A percentile compares a stretch with the other conserved stretches of the same genome.
phyloP scores from a whole-genome alignment of 306 rosid genomes.

The Herpetospermum pedunculosum region DNA sequence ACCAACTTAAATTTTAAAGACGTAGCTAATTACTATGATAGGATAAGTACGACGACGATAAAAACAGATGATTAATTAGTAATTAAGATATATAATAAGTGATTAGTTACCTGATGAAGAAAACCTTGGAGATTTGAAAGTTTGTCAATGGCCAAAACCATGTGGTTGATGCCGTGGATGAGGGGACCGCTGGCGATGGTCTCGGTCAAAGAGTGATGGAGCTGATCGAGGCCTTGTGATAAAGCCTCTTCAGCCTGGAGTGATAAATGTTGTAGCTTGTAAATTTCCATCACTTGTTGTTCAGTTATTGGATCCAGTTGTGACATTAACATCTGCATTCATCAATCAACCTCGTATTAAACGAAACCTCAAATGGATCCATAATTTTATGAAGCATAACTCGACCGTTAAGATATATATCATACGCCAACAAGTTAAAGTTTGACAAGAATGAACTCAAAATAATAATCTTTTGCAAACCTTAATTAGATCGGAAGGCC shows the following conservation, averaged over 20 bases:
- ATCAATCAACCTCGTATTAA: not conserved
- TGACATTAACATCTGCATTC: constrained; percentile 49
- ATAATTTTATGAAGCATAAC: too few species aligned
- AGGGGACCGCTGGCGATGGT: constrained; percentile 45
- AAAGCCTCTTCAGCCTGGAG: constrained; percentile 88
- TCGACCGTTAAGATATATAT: too few species aligned
- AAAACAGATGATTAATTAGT: too few species aligned
- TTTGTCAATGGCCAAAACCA: constrained; percentile 65
- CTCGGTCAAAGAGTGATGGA: constrained; percentile 56
- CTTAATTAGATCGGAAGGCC: constrained; percentile 80
- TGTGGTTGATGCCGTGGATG: constrained; percentile 60
- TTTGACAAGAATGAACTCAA: too few species aligned
- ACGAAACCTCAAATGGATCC: not conserved
- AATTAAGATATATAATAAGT: not conserved
- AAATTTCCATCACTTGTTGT: constrained; percentile 64
- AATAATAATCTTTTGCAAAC: too few species aligned
- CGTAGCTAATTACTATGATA: too few species aligned
- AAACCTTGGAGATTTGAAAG: constrained; percentile 74
- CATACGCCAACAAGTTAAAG: too few species aligned
- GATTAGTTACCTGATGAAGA: constrained; percentile 53
- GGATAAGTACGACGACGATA: too few species aligned
- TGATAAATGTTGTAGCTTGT: constrained; percentile 46
- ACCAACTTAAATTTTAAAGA: too few species aligned
- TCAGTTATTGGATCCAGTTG: constrained; percentile 86
- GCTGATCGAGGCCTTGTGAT: constrained; percentile 74